Conservation (phyloP, 352 stramenopile species). For the Elongisporangium prolatum region DNA sequence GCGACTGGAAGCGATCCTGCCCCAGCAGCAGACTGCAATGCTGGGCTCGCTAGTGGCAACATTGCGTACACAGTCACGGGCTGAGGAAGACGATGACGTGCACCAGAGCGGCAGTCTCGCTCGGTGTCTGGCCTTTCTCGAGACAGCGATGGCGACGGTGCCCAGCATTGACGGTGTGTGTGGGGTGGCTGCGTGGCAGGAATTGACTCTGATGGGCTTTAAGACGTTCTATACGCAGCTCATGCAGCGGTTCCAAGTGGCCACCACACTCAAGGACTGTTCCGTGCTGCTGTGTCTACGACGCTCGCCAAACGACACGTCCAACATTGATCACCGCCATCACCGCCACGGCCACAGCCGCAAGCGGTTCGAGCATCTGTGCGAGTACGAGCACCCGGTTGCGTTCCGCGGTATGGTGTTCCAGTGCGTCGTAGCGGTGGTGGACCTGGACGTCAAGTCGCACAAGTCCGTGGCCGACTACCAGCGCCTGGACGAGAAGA, state of each 20-base stretch:
- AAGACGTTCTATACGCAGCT: conserved; percentile 52
- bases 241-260: conserved; percentile 73
- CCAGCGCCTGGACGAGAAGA: conserved; percentile 76
- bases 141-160: conserved; percentile 36
- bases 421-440: conserved; percentile 76
- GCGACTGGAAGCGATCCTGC: conserved; percentile 18
- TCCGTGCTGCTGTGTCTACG: conserved; percentile 73
- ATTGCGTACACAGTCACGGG: conserved; percentile 6
- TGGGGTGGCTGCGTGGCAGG: conserved; percentile 26
- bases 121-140: conserved; percentile 44
- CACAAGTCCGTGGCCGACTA: conserved; percentile 85
- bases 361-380: conserved; percentile 53
- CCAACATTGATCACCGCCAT: too few species aligned
- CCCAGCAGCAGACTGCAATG: conserved; percentile 7
- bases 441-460: conserved; percentile 85
- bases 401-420: conserved; percentile 63
- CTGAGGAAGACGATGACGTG: conserved; percentile 29
- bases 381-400: conserved; percentile 64
- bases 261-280: conserved; percentile 83
- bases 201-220: conserved; percentile 35
- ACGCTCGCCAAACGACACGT: conserved; percentile 27
- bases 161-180: conserved; percentile 23
- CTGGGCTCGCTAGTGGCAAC: conserved; percentile 18
- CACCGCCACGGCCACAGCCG: conserved; percentile 7
- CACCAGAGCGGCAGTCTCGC: conserved; percentile 35